Percentiles rank a stretch among this genome's conserved stretches.
phyloP scores from a whole-genome alignment of 257 asterid genomes.

The Eucommia ulmoides region DNA sequence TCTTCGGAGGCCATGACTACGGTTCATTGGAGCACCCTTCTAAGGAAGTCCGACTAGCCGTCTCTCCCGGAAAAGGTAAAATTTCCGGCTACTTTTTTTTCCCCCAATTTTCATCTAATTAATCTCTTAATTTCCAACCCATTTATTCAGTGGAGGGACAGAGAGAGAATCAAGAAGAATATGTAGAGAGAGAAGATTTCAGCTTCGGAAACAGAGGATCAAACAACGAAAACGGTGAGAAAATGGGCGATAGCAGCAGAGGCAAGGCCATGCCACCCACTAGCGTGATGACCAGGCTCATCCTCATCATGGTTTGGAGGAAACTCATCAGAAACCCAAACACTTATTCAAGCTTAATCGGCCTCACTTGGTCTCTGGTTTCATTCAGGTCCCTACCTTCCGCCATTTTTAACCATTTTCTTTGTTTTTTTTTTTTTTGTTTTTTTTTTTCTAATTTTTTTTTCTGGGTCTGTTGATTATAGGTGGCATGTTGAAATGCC shows the following conservation, averaged over 20 bases:
- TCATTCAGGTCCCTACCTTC: constrained; percentile 55
- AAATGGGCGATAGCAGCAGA: constrained; percentile 34
- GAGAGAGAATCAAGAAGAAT: constrained; percentile 14
- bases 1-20: constrained; percentile 63
- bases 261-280: constrained; percentile 77
- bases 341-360: constrained; percentile 87
- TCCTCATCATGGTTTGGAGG: constrained; percentile 95
- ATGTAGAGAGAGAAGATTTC: constrained; percentile 18
- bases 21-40: constrained; percentile 42
- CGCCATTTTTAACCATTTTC: background rate
- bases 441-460: background rate
- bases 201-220: constrained; percentile 19
- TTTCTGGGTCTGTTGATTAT: background rate
- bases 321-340: constrained; percentile 93
- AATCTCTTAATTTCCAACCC: background rate
- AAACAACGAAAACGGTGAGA: constrained; percentile 26
- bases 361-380: constrained; percentile 75
- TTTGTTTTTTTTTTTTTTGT: background rate
- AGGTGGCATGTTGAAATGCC: constrained; percentile 98
- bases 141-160: constrained; percentile 15
- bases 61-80: constrained; percentile 63
- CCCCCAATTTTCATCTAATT: background rate
- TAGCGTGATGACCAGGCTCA: constrained; percentile 94
- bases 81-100: background rate
- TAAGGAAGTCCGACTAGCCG: constrained; percentile 47